A percentile compares a stretch with the other conserved stretches of the same genome.
Evolutionary conservation across 495 filamentous ascomycete genomes (phyloP).

Genomic region (Platismatia glauca): DNA sequence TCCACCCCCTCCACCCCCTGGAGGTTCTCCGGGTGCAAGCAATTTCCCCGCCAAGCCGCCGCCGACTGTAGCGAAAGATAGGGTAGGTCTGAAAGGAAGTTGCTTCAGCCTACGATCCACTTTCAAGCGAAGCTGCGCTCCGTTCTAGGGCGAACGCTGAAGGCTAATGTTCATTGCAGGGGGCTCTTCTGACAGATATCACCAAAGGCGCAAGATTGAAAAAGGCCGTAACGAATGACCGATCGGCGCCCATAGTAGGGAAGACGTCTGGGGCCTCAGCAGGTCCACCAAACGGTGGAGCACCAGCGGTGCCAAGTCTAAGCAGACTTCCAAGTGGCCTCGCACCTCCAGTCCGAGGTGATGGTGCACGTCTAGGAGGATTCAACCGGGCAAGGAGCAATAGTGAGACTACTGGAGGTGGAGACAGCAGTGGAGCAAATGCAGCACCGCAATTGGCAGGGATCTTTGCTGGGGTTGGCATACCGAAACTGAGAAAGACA

Average conservation of each 20-base stretch:
- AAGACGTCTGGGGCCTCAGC: conserved; percentile 45
- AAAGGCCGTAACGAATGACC: conserved; percentile 89
- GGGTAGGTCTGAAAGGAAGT: conserved; percentile 38
- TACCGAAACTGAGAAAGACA: conserved; percentile 86
- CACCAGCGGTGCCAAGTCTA: conserved; percentile 72
- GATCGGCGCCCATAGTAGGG: conserved; percentile 70
- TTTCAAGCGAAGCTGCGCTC: not conserved
- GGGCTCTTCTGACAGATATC: conserved; percentile 84
- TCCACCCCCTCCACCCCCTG: conserved; percentile 56
- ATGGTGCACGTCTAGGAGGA: conserved; percentile 34
- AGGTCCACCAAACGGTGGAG: conserved; percentile 55
- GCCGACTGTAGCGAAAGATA: conserved; percentile 39
- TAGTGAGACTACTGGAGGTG: conserved; percentile 53
- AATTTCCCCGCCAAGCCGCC: conserved; percentile 41
- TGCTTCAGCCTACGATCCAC: not conserved
- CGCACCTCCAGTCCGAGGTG: conserved; percentile 63
- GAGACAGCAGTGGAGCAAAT: conserved; percentile 35
- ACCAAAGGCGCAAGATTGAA: conserved; percentile 69
- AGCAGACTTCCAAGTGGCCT: conserved; percentile 54
- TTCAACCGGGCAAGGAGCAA: conserved; percentile 67
- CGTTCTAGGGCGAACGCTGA: not conserved
- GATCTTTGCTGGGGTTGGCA: conserved; percentile 77
- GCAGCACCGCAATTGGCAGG: conserved; percentile 77
- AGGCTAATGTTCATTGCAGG: conserved; percentile 41
- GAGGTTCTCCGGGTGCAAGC: conserved; percentile 28